Percentiles rank a stretch among this genome's conserved stretches.
Evolutionary conservation across 176 grass and related monocot species (phyloP).

Genomic region (Avena atlantica): DNA sequence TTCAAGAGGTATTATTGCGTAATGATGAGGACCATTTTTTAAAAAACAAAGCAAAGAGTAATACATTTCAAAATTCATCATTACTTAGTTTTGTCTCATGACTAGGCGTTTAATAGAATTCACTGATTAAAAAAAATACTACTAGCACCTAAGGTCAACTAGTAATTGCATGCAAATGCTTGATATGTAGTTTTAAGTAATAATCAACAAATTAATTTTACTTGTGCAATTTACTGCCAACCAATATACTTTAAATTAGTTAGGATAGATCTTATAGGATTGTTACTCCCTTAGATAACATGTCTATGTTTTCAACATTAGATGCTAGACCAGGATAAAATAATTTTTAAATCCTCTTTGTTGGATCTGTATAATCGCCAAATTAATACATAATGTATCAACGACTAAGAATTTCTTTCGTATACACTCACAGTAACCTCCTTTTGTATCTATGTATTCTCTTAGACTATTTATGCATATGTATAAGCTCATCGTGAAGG

Average conservation of each 20-base stretch:
- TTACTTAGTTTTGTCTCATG: not conserved
- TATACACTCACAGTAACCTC: not conserved
- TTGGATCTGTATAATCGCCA: not conserved
- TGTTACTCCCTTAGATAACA: not conserved
- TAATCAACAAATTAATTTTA: not conserved
- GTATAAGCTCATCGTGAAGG: not conserved
- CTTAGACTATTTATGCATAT: not conserved
- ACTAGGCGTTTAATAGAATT: not conserved
- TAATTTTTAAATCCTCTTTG: not conserved
- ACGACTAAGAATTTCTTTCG: not conserved
- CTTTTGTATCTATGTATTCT: not conserved
- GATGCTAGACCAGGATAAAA: not conserved
- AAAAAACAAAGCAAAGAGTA: not conserved
- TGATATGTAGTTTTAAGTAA: not conserved
- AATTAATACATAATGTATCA: not conserved
- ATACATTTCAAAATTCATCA: not conserved
- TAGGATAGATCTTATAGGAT: not conserved
- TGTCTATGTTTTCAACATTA: not conserved
- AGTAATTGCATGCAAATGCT: not conserved
- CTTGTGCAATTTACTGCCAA: not conserved
- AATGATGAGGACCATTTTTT: not conserved
- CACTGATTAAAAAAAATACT: not conserved
- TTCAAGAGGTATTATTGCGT: not conserved
- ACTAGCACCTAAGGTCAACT: not conserved
- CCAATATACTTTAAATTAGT: no score